Percentiles rank a stretch among this genome's conserved stretches.
These are phyloP conservation scores for Metschnikowia drakensbergensis DNA, from an alignment of 805 yeast genomes.

Conservation along the genomic window DNA sequence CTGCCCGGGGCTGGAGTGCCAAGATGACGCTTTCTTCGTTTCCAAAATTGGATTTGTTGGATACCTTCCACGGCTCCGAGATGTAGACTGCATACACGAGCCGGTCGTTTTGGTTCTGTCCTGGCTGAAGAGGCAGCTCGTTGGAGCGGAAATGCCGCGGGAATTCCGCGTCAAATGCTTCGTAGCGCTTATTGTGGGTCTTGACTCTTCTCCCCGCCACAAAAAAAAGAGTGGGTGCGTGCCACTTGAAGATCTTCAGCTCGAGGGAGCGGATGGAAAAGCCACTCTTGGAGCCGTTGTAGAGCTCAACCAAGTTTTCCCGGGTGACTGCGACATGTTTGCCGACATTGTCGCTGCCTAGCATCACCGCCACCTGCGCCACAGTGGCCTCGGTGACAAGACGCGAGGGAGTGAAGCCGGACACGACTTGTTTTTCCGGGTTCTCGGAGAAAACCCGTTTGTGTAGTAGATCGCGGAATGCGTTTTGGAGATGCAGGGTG, in stretches of 20 bases:
- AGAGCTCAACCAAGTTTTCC: constrained; percentile 55
- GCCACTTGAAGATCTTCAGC: constrained; percentile 82
- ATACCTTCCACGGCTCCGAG: constrained; percentile 70
- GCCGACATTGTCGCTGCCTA: constrained; percentile 18
- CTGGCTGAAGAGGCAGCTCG: constrained; percentile 22
- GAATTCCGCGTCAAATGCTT: constrained; percentile 47
- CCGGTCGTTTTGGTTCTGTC: constrained; percentile 41
- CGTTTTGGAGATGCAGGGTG: constrained; percentile 3
- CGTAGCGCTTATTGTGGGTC: constrained; percentile 45
- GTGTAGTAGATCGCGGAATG: background rate
- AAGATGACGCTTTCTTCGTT: constrained; percentile 53
- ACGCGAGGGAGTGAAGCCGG: constrained; percentile 22
- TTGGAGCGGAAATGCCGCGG: constrained; percentile 32
- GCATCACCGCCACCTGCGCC: constrained; percentile 35
- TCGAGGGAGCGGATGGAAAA: constrained; percentile 87
- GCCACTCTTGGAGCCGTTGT: constrained; percentile 72
- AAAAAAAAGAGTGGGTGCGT: constrained; percentile 73
- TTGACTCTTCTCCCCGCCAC: constrained; percentile 60
- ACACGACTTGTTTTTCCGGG: background rate
- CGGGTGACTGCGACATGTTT: constrained; percentile 36
- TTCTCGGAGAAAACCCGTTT: background rate
- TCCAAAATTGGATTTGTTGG: constrained; percentile 73
- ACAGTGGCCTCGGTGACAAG: constrained; percentile 40
- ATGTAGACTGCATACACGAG: constrained; percentile 64
- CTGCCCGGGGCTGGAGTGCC: constrained; percentile 65